Base-by-base conservation (phyloP, 2,329 filamentous ascomycete species). In the Fusarium coffeatum region DNA sequence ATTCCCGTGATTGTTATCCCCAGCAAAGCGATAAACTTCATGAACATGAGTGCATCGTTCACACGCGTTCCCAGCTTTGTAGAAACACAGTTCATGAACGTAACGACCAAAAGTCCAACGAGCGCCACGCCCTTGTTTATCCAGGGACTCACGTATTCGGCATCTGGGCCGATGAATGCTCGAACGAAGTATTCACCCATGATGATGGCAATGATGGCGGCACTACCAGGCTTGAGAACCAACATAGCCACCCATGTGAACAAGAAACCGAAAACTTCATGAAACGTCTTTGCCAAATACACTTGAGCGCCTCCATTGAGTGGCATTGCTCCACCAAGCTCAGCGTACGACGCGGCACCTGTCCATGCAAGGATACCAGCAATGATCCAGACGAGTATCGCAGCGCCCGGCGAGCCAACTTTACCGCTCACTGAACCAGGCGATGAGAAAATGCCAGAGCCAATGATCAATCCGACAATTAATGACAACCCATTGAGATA, bases 181-280 rank as follows among this genome's bases (percentile, higher is more conserved):
- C 94, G 88, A 55, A 98, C 93, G n/a, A 97, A 84, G 77, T 99
- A 99, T 81, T 99, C 96, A 45, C 96, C 96, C 85, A 98, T 98
- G 76, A 99, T 98, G 72, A 99, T 98, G 71, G 95, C 88, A 70
- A 99, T 93, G 77, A 99, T 99, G 66, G 96, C 96, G 12, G 94
- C 91, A 41, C 93, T 92, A 4, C 96, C 96, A 1, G 96, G 96
- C 82, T 98, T 98, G 66, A 99, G 84, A 15, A 99, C 96, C 64
- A 96, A 87, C 18, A 98, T 93, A 1, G 96, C 94, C 54, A 93
- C 94, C 96, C 96, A 99, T 3, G 94, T 97, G 80, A 98, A 99
- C 34, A 98, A 84, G 77, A 99, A 99, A 0, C 96, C 96, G 2
- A 90, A 89, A 76, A 97, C 84, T 81, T 99, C 96, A 56, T 95